Conservation (phyloP, 805 yeast genomes). For the Schizosaccharomyces pombe region DNA sequence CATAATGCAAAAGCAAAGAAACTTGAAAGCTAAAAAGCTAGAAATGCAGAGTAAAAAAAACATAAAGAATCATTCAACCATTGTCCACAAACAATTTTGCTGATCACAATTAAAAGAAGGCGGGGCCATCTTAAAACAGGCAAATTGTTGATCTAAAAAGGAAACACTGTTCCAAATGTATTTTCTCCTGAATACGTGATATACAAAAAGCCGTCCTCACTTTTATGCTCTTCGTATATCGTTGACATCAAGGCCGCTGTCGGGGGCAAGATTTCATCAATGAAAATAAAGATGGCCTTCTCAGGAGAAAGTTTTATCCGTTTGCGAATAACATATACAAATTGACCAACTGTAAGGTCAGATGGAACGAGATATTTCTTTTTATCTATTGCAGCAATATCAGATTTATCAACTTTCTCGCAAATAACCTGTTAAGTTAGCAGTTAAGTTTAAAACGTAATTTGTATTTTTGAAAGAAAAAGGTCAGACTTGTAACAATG, state of each 20-base stretch:
- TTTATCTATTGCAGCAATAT: slow-evolving; percentile 88
- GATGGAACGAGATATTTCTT: slow-evolving; percentile 90
- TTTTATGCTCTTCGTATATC: slow-evolving; percentile 89
- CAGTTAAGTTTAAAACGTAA: not conserved
- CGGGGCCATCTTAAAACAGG: not conserved
- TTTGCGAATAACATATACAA: slow-evolving; percentile 90
- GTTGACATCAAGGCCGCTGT: slow-evolving; percentile 92
- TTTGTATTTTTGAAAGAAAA: too few relatives aligned
- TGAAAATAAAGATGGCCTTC: slow-evolving; percentile 92
- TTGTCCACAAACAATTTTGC: too few relatives aligned
- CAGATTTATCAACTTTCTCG: slow-evolving; percentile 90
- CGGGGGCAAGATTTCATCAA: slow-evolving; percentile 90
- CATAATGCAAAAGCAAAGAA: too few relatives aligned
- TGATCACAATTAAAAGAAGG: not conserved
- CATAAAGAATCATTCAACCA: too few relatives aligned
- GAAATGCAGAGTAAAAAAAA: too few relatives aligned
- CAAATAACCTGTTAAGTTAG: slow-evolving; percentile 32
- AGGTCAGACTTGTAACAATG: not conserved
- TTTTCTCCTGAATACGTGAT: slow-evolving; percentile 92
- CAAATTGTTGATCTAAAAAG: too few relatives aligned
- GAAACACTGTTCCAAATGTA: slow-evolving; percentile 46
- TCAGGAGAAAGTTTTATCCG: slow-evolving; percentile 89
- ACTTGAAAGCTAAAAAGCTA: too few relatives aligned
- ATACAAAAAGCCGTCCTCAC: slow-evolving; percentile 90
- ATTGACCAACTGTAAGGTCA: slow-evolving; percentile 91